Evolutionary conservation across 495 filamentous ascomycete genomes (phyloP).

Genomic region (Xylaria grammica): DNA sequence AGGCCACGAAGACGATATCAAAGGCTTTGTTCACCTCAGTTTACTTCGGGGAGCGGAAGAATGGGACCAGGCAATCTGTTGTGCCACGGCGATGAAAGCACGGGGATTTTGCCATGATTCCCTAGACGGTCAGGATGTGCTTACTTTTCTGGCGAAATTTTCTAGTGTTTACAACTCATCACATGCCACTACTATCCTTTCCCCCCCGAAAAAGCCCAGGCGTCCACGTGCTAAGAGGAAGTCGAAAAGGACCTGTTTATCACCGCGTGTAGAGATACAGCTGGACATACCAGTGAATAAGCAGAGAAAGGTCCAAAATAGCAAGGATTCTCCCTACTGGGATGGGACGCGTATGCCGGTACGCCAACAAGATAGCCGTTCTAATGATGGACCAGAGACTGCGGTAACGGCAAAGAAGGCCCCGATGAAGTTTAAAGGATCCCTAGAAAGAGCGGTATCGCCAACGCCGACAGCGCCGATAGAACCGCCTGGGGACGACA

Average conservation of each 20-base stretch:
- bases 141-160: conserved; percentile 28
- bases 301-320: not conserved
- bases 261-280: not conserved
- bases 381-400: not conserved
- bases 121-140: conserved; percentile 30
- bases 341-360: not conserved
- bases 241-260: conserved; percentile 18
- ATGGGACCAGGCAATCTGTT: conserved; percentile 38
- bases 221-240: not conserved
- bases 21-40: conserved; percentile 30
- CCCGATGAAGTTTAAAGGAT: not conserved
- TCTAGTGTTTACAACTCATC: not conserved
- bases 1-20: conserved; percentile 33
- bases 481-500: not conserved
- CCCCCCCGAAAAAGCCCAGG: not conserved
- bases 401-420: not conserved
- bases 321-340: conserved; percentile 13
- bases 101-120: conserved; percentile 24
- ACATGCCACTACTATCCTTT: not conserved
- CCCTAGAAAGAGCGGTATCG: not conserved
- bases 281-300: not conserved
- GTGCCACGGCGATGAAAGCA: conserved; percentile 35
- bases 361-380: not conserved
- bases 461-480: not conserved
- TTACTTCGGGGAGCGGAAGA: conserved; percentile 40